Conservation (phyloP, 2,329 filamentous ascomycete species). For the Whalleya microplaca region DNA sequence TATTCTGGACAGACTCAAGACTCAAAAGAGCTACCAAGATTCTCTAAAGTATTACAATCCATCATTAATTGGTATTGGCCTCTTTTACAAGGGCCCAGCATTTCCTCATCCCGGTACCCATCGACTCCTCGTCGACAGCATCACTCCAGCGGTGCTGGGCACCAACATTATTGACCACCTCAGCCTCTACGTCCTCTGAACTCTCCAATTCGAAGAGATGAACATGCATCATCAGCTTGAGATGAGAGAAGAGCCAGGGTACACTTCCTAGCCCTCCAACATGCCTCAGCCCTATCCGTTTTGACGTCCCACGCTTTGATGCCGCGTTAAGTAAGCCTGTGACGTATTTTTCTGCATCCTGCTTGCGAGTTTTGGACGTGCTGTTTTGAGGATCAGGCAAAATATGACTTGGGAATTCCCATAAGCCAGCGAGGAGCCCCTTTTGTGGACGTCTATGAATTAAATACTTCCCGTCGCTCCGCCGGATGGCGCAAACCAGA, state of each 20-base stretch:
- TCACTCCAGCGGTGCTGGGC: conserved; percentile 41
- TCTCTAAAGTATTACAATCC: not conserved
- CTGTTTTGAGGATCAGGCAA: conserved; percentile 36
- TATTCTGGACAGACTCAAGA: too few relatives aligned
- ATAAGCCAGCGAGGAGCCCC: conserved; percentile 58
- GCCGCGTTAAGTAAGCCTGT: conserved; percentile 30
- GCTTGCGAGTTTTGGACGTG: conserved; percentile 39
- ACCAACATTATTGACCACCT: not conserved
- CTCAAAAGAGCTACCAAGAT: too few relatives aligned
- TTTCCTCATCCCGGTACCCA: conserved; percentile 63
- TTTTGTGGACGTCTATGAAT: conserved; percentile 56
- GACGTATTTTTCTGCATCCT: conserved; percentile 43
- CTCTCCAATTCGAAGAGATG: conserved; percentile 49
- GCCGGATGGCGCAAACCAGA: conserved; percentile 55
- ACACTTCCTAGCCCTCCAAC: conserved; percentile 52
- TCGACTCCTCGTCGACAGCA: conserved; percentile 53
- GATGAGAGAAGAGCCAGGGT: conserved; percentile 61
- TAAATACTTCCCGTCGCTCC: conserved; percentile 48
- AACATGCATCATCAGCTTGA: conserved; percentile 62
- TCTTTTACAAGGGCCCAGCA: conserved; percentile 53
- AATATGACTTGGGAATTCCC: conserved; percentile 57
- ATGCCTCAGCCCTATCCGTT: conserved; percentile 32
- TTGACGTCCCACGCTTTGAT: conserved; percentile 4
- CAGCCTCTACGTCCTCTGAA: not conserved
- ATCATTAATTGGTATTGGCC: conserved; percentile 16